Evolutionary conservation across 2,329 filamentous ascomycete species (phyloP).

Genomic region (Colletotrichum agaves): DNA sequence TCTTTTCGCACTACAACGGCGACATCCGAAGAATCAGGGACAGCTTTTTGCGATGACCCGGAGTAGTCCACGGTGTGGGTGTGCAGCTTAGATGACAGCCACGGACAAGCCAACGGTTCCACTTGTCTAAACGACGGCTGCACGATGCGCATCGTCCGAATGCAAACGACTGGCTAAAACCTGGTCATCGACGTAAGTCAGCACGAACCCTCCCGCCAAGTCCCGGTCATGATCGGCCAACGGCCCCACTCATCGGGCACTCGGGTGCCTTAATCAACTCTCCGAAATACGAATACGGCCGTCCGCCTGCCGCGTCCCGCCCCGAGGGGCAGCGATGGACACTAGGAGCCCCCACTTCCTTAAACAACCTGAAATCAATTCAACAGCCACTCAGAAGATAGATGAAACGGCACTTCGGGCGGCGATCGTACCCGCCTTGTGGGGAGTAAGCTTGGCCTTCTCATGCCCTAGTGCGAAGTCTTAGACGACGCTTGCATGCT

Average conservation of each 20-base stretch:
- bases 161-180: background rate
- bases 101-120: background rate
- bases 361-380: background rate
- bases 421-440: background rate
- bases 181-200: slow-evolving; percentile 7
- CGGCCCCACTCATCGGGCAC: background rate
- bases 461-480: background rate
- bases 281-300: slow-evolving; percentile 25
- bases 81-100: background rate
- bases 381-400: background rate
- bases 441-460: slow-evolving; percentile 4
- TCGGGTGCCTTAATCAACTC: slow-evolving; percentile 5
- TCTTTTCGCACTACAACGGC: no score
- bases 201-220: background rate
- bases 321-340: background rate
- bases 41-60: background rate
- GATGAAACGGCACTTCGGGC: background rate
- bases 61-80: background rate
- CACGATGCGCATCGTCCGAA: background rate
- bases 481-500: background rate
- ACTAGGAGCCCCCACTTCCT: background rate
- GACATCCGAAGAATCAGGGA: background rate
- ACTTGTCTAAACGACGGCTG: background rate
- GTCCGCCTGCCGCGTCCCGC: background rate
- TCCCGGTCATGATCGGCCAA: slow-evolving; percentile 1